Percentiles rank a stretch among this genome's conserved stretches.
These are phyloP conservation scores for Fimicolochytrium jonesii DNA, from an alignment of 192 early-diverging fungal genomes.

Conservation along the genomic window DNA sequence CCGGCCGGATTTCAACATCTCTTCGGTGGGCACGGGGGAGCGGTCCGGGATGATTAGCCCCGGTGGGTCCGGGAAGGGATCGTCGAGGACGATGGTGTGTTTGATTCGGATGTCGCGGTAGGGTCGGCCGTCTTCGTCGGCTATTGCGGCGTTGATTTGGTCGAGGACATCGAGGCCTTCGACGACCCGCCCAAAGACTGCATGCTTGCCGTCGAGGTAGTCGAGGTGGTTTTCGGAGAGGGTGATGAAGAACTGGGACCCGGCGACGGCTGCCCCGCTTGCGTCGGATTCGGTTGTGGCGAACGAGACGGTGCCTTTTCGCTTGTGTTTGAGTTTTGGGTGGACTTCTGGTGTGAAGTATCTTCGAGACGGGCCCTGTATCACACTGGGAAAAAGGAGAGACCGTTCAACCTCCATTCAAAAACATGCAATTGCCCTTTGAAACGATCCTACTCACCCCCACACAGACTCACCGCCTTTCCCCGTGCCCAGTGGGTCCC, in stretches of 20 bases:
- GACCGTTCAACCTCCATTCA: too few relatives aligned
- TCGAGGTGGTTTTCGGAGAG: slow-evolving; percentile 63
- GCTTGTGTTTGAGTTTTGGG: slow-evolving; percentile 73
- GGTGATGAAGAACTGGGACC: slow-evolving; percentile 88
- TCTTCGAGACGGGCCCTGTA: slow-evolving; percentile 52
- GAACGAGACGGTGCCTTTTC: slow-evolving; percentile 75
- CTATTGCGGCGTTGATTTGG: slow-evolving; percentile 63
- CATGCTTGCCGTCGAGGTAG: slow-evolving; percentile 78
- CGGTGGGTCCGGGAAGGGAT: slow-evolving; percentile 84
- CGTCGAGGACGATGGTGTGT: slow-evolving; percentile 88
- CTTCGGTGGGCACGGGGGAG: slow-evolving; percentile 74
- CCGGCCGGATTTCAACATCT: slow-evolving; percentile 65
- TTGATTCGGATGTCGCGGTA: slow-evolving; percentile 83
- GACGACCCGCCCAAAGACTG: slow-evolving; percentile 80
- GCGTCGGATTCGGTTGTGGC: slow-evolving; percentile 44
- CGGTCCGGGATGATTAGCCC: slow-evolving; percentile 58
- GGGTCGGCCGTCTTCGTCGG: slow-evolving; percentile 71
- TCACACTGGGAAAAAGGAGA: slow-evolving; percentile 23
- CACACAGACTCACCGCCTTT: slow-evolving; percentile 66
- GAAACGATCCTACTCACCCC: slow-evolving; percentile 51
- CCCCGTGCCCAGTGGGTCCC: slow-evolving; percentile 70
- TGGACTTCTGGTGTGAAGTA: slow-evolving; percentile 78
- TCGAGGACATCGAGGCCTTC: slow-evolving; percentile 89
- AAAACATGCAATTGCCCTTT: neutral
- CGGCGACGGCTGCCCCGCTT: slow-evolving; percentile 33